These are phyloP conservation scores for Leucaena leucocephala DNA, from an alignment of 306 rosid species.

Conservation along the genomic window DNA sequence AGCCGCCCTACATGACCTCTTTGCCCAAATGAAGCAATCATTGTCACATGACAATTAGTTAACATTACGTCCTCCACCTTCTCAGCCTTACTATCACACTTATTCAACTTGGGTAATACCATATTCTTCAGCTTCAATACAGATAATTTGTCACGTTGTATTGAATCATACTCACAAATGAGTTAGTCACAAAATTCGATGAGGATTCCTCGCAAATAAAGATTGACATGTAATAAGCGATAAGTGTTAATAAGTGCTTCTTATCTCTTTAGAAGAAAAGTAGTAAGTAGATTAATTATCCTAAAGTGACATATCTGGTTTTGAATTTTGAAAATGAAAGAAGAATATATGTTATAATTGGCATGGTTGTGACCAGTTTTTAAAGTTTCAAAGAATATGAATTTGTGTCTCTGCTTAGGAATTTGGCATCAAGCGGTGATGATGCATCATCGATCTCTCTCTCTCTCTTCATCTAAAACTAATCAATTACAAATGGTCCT, in stretches of 20 bases:
- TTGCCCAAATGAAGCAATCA: slow-evolving; percentile 23
- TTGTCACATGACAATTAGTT: neutral
- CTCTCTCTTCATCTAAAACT: slow-evolving; percentile 46
- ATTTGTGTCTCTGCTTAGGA: neutral
- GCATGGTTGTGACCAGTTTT: neutral
- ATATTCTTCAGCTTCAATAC: neutral
- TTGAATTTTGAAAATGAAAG: slow-evolving; percentile 8
- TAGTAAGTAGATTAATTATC: neutral
- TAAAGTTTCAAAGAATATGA: neutral
- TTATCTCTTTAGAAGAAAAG: neutral
- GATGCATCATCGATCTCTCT: neutral
- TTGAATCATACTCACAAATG: neutral
- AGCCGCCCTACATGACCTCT: neutral
- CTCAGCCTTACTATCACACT: neutral
- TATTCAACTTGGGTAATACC: neutral
- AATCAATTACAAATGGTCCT: slow-evolving; percentile 76
- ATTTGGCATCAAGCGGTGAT: slow-evolving; percentile 28
- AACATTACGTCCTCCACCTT: slow-evolving; percentile 37
- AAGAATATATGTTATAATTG: neutral
- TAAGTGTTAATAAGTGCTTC: neutral
- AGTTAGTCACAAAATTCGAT: neutral
- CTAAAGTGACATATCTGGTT: neutral
- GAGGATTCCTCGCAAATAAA: neutral
- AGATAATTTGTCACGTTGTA: neutral
- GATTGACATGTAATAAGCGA: neutral